phyloP scores from a whole-genome alignment of 441 rosid genomes.

The Gossypium schwendimanii region DNA sequence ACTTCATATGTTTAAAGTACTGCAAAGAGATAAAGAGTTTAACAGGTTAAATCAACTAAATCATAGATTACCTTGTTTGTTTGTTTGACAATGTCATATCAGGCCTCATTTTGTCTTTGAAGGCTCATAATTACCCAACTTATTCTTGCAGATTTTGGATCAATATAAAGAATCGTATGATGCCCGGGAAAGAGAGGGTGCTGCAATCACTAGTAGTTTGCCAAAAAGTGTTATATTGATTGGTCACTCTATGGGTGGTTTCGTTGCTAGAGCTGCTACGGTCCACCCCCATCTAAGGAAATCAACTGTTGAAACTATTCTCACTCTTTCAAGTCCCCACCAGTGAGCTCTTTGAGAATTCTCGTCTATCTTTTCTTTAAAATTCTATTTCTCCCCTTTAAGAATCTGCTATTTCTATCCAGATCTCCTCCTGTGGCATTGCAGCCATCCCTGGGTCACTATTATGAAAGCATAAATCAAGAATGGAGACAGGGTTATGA shows the following conservation, averaged over 20 bases:
- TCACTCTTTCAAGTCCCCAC: constrained; percentile 91
- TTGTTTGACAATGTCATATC: not conserved
- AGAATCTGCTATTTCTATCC: constrained; percentile 26
- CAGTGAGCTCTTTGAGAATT: constrained; percentile 48
- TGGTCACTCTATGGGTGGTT: constrained; percentile 98
- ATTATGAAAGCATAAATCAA: constrained; percentile 62
- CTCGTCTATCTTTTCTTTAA: constrained; percentile 5
- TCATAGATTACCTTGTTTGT: not conserved
- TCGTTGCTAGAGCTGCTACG: constrained; percentile 94
- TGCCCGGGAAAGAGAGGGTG: constrained; percentile 67
- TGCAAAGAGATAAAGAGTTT: not conserved
- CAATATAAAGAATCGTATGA: constrained; percentile 67
- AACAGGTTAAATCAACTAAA: not conserved
- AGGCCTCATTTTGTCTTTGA: not conserved
- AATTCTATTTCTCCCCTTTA: constrained; percentile 18
- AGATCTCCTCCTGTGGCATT: constrained; percentile 94
- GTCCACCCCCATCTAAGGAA: constrained; percentile 74
- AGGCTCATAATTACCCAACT: not conserved
- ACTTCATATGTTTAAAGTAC: constrained; percentile 1
- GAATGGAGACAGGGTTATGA: constrained; percentile 82
- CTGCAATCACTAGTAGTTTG: constrained; percentile 50
- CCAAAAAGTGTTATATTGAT: constrained; percentile 84
- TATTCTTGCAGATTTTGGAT: constrained; percentile 65
- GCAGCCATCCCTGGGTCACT: constrained; percentile 91
- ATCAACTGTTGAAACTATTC: constrained; percentile 71